Evolutionary conservation across 2,329 filamentous ascomycete genomes (phyloP), one percentile per base, ranked within the genome.

Genomic region (Fusarium solani-melongenae): DNA sequence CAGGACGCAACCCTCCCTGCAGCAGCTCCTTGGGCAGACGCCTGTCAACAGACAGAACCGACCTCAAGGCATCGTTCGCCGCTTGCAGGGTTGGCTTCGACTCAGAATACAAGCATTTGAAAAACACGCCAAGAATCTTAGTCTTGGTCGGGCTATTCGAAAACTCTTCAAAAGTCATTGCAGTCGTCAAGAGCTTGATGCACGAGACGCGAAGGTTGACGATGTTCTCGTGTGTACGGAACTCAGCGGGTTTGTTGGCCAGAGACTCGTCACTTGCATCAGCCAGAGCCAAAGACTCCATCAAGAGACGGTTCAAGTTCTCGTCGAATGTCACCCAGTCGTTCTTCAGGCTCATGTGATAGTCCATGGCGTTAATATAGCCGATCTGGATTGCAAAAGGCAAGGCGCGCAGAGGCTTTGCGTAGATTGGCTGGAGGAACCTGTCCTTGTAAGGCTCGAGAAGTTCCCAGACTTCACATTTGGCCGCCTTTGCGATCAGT

Each of bases 321-420:
- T 98, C 96, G 74, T 98, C 96, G 81, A 98, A 98, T 9, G 92
- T 91, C 29, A 99, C 91, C 78, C 98, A 96, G 73, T 96, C 93
- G 57, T 92, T 91, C 81, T 97, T 96, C 57, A 99, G 87, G 65
- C 92, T 92, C 85, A 99, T 90, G 79, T 97, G 97, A 82, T 97
- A 99, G 0, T 94, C 98, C 79, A 99, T 95, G 1, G 96, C 96
- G 81, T 99, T 97, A 76, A 99, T 98, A 79, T 97, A 98, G 5
- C 96, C 97, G 75, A 99, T 99, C 84, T 99, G 97, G 4, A 94
- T 96, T 6, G 94, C 89, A 79, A 99, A 99, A 0, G 96, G 96
- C 70, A 99, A 86, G 1, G 96, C 97, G 70, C 96, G 90, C 22
- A 99, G 84, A 15, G 96, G 96, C 81, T 99, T 99, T 75, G 94